phyloP scores from a whole-genome alignment of 2,329 filamentous ascomycete genomes.

The Pyricularia pennisetigena region DNA sequence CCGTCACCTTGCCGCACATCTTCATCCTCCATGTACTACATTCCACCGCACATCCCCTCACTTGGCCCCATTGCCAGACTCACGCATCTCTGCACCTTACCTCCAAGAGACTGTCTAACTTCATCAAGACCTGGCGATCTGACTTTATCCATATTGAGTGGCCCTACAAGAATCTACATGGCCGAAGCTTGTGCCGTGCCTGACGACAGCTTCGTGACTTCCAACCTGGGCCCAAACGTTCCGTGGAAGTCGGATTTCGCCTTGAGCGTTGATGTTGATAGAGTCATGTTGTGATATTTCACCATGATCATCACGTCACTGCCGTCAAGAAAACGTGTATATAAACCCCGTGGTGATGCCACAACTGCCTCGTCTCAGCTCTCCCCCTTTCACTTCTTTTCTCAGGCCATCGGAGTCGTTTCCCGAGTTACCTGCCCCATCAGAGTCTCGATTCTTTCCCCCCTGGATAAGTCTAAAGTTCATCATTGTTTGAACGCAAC shows the following conservation, averaged over 20 bases:
- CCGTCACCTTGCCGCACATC: background rate
- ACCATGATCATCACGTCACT: background rate
- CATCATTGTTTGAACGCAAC: background rate
- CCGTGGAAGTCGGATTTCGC: background rate
- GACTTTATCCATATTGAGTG: background rate
- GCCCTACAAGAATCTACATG: background rate
- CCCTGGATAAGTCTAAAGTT: background rate
- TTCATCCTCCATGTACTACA: background rate
- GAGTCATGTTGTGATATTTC: background rate
- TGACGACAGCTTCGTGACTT: background rate
- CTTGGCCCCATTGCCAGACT: background rate
- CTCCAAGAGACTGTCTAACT: background rate
- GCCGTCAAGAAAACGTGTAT: background rate
- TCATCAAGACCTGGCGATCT: background rate
- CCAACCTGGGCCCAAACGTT: background rate
- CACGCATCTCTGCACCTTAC: background rate
- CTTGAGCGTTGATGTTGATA: background rate
- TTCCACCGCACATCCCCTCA: background rate
- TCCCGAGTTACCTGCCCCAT: background rate
- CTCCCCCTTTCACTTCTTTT: background rate
- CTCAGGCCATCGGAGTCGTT: slow-evolving; percentile 1
- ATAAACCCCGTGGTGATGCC: background rate
- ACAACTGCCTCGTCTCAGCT: background rate
- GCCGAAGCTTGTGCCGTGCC: background rate
- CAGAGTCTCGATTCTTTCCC: background rate